Evolutionary conservation across 495 filamentous ascomycete genomes (phyloP), one percentile per base, ranked within the genome.

Genomic region (Acidiella bohemica): DNA sequence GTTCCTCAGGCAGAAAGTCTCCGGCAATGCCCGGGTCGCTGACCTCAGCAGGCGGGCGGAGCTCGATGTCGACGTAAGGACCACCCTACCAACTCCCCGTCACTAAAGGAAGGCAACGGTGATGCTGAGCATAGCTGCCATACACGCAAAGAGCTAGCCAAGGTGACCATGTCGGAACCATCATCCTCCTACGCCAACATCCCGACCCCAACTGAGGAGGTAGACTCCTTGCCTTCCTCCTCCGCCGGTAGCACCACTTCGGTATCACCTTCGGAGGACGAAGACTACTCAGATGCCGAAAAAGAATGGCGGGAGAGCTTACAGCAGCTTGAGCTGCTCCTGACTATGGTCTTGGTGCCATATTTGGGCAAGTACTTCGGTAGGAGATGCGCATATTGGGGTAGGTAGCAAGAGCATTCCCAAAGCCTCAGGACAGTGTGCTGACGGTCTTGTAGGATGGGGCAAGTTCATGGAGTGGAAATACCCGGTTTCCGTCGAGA

Each of bases 331-430:
- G 84, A 97, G 67, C 64, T 97, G 35, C 65, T 97, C 31, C 57
- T 95, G 55, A 88, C 78, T 6, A 92, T 97, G 84, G 81, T 96
- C 13, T 54, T 94, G 50, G 79, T 96, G 26, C 90, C 90, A 13
- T 93, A 88, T 57, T 62, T 84, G 36, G 90, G 90, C 16, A 96
- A 94, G 59, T 95, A 84, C 59, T 67, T 95, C 51, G 90, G 90
- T 27, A 69, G 90, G 58, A 84, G 77, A 62, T 92, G 84, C 66
- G 90, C 90, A 36, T 96, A 95, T 61, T 95, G 85, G 85, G 80
- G 90, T 96, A 59, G 53, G 79, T 72, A 5, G 3, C n/a, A n/a
- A n/a, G n/a, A n/a, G n/a, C n/a, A n/a, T n/a, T n/a, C n/a, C n/a
- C n/a, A n/a, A n/a, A n/a, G 22, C 13, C 11, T 13, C 1, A 14